Percentiles rank a stretch among this genome's conserved stretches.
Evolutionary conservation across 371 early-diverging fungal species (phyloP).

Genomic region (Actinomucor elegans): DNA sequence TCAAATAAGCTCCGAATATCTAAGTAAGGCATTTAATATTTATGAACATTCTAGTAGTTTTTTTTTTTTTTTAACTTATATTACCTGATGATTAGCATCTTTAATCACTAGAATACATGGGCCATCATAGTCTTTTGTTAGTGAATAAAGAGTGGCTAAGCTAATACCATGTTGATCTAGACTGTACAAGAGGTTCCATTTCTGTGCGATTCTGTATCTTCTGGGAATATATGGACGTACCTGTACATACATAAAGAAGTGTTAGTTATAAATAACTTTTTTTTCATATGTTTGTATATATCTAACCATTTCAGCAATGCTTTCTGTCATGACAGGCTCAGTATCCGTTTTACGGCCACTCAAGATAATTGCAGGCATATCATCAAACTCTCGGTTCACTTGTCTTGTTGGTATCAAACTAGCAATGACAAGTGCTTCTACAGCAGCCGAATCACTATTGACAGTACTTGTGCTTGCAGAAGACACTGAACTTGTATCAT

Average conservation of each 20-base stretch:
- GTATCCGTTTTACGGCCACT: slow-evolving; percentile 40
- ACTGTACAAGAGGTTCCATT: slow-evolving; percentile 83
- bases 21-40: no score
- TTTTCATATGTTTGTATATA: no score
- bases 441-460: slow-evolving; percentile 14
- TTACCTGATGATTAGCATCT: slow-evolving; percentile 66
- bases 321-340: slow-evolving; percentile 47
- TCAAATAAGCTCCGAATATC: slow-evolving; percentile 90
- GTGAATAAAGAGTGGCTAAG: slow-evolving; percentile 75
- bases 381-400: slow-evolving; percentile 12
- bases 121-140: slow-evolving; percentile 57
- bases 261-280: no score
- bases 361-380: slow-evolving; percentile 42
- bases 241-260: no score
- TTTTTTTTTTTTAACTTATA: background rate
- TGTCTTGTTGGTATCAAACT: slow-evolving; percentile 12
- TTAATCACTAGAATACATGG: slow-evolving; percentile 74
- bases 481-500: slow-evolving; percentile 18
- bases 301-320: slow-evolving; percentile 50
- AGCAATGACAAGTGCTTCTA: slow-evolving; percentile 22
- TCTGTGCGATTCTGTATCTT: slow-evolving; percentile 60
- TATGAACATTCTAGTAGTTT: no score
- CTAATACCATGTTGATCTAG: slow-evolving; percentile 92
- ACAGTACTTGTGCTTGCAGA: slow-evolving; percentile 4
- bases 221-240: slow-evolving; percentile 59